Conservation (phyloP, 1,284 basidiomycete species). For the Schizophyllum amplum region DNA sequence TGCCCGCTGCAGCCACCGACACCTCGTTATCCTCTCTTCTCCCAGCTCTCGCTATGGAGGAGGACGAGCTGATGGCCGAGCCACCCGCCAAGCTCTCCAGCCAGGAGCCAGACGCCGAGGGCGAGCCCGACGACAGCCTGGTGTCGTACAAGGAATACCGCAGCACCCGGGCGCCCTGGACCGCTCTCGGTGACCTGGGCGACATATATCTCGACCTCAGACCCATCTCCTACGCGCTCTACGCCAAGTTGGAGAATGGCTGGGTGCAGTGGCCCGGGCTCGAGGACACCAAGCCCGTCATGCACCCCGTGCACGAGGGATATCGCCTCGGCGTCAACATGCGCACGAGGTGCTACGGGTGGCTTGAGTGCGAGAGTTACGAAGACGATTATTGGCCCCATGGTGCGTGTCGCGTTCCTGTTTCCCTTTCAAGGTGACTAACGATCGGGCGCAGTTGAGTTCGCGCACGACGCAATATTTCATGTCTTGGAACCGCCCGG, state of each 20-base stretch:
- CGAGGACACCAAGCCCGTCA: background rate
- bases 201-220: slow-evolving; percentile 9
- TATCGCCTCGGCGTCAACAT: slow-evolving; percentile 3
- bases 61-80: background rate
- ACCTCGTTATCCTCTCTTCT: background rate
- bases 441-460: background rate
- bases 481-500: background rate
- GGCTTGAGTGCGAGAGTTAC: slow-evolving; percentile 1
- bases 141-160: slow-evolving; percentile 4
- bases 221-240: slow-evolving; percentile 1
- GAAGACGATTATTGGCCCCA: background rate
- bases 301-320: slow-evolving; percentile 1
- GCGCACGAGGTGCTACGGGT: background rate
- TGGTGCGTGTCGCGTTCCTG: background rate
- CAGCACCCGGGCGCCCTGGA: background rate
- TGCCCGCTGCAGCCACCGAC: background rate
- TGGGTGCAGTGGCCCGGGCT: slow-evolving; percentile 9
- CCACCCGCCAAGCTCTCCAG: background rate
- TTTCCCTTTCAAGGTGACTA: background rate
- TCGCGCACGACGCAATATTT: background rate
- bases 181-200: slow-evolving; percentile 4
- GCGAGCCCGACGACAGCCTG: background rate
- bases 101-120: background rate
- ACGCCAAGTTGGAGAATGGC: slow-evolving; percentile 1
- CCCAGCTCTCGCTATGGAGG: background rate